Conservation (phyloP, 2,329 filamentous ascomycete species). For the Alternaria sp. region DNA sequence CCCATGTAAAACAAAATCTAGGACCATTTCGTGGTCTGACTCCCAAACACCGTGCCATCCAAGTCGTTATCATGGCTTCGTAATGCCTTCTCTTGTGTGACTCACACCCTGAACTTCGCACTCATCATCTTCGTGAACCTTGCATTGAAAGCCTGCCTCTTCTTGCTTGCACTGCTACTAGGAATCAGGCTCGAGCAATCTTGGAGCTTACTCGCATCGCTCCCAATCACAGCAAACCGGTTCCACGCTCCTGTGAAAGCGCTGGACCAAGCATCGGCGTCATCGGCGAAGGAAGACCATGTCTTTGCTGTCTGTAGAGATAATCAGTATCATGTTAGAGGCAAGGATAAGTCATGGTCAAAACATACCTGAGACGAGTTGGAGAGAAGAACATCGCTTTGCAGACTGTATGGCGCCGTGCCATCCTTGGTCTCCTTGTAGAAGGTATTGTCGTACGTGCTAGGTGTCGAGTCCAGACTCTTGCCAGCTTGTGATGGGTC, state of each 20-base stretch:
- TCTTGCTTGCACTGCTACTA: not conserved
- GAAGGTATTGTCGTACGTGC: conserved; percentile 39
- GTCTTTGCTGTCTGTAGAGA: conserved; percentile 22
- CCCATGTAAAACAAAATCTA: not conserved
- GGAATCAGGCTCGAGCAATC: conserved; percentile 36
- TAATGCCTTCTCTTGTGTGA: not conserved
- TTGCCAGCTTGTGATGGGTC: conserved; percentile 34
- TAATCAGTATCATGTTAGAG: not conserved
- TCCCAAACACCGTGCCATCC: not conserved
- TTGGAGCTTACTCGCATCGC: conserved; percentile 26
- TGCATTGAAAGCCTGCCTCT: not conserved
- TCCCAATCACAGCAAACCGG: conserved; percentile 33
- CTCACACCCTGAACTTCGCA: conserved; percentile 8
- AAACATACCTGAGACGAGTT: conserved; percentile 28
- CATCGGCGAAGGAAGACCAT: conserved; percentile 30
- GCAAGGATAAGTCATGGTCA: not conserved
- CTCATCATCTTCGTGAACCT: conserved; percentile 7
- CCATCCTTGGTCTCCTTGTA: conserved; percentile 41
- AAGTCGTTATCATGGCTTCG: not conserved
- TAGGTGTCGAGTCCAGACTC: conserved; percentile 41
- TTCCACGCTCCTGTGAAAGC: conserved; percentile 36
- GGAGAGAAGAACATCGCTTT: conserved; percentile 32
- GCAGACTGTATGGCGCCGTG: conserved; percentile 36
- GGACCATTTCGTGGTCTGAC: not conserved
- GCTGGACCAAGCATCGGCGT: conserved; percentile 24